Conservation (phyloP, 2,329 filamentous ascomycete species). For the Aspergillus viridinutans region DNA sequence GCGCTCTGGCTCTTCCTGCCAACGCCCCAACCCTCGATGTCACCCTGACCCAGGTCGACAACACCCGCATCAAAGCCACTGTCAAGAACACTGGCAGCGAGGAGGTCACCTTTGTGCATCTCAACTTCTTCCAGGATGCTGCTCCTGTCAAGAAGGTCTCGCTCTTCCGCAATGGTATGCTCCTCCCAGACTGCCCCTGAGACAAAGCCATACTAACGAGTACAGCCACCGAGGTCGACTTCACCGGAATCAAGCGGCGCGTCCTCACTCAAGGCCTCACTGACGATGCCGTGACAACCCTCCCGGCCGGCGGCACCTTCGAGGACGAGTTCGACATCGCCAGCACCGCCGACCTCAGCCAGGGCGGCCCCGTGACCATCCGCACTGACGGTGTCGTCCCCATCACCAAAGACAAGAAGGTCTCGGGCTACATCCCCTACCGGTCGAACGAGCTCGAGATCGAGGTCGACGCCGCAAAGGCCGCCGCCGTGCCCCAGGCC, state of each 20-base stretch:
- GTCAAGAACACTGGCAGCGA: slow-evolving; percentile 33
- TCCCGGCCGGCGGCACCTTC: slow-evolving; percentile 25
- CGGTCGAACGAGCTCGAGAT: slow-evolving; percentile 57
- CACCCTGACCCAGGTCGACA: slow-evolving; percentile 26
- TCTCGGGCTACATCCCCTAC: slow-evolving; percentile 55
- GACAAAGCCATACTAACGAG: slow-evolving; percentile 5
- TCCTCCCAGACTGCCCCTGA: no score
- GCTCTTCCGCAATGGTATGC: slow-evolving; percentile 29
- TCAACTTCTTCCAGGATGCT: slow-evolving; percentile 34
- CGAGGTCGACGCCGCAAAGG: slow-evolving; percentile 53
- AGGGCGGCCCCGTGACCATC: slow-evolving; percentile 54
- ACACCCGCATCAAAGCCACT: slow-evolving; percentile 33
- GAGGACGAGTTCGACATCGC: slow-evolving; percentile 36
- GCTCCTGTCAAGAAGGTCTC: slow-evolving; percentile 34
- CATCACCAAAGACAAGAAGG: slow-evolving; percentile 49
- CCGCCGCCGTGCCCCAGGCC: slow-evolving; percentile 48
- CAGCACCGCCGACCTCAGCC: slow-evolving; percentile 37
- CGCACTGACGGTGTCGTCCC: slow-evolving; percentile 55
- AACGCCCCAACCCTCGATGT: slow-evolving; percentile 25
- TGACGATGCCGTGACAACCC: slow-evolving; percentile 25
- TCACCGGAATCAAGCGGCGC: slow-evolving; percentile 29
- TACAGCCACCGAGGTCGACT: slow-evolving; percentile 26
- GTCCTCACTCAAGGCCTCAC: slow-evolving; percentile 26
- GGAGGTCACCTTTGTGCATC: slow-evolving; percentile 31
- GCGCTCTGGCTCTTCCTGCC: slow-evolving; percentile 16